phyloP scores from a whole-genome alignment of 495 filamentous ascomycete genomes.

The Platismatia glauca region DNA sequence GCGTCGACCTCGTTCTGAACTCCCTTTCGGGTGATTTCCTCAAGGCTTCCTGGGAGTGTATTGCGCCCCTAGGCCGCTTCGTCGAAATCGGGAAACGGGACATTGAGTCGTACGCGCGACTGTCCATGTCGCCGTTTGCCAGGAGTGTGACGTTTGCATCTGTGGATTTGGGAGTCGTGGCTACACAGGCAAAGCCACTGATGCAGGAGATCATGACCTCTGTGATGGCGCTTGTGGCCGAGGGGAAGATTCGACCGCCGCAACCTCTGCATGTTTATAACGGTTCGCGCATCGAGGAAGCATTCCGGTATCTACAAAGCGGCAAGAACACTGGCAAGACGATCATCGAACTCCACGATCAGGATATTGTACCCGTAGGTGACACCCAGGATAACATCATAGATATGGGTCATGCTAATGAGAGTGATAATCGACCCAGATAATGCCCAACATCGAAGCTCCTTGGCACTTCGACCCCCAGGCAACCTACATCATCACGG shows the following conservation, averaged over 20 bases:
- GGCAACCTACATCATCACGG: neutral
- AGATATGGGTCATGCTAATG: no score
- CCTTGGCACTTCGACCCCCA: neutral
- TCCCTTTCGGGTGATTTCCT: neutral
- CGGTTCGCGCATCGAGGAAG: neutral
- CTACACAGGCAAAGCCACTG: accelerated
- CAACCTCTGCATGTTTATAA: neutral
- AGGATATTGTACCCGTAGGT: neutral
- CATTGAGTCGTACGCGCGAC: neutral
- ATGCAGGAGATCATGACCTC: neutral
- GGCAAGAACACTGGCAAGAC: neutral
- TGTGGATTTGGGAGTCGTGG: neutral
- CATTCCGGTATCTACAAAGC: neutral
- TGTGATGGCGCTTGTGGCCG: neutral
- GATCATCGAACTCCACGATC: neutral
- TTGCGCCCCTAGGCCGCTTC: neutral
- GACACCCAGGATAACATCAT: neutral
- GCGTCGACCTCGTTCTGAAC: neutral
- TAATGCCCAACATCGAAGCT: neutral
- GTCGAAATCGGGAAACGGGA: neutral
- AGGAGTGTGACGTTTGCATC: neutral
- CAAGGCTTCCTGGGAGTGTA: neutral
- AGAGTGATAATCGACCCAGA: neutral
- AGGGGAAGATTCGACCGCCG: neutral
- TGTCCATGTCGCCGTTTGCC: neutral